Evolutionary conservation across 2,329 filamentous ascomycete species (phyloP).

Genomic region (Cercospora sp.): DNA sequence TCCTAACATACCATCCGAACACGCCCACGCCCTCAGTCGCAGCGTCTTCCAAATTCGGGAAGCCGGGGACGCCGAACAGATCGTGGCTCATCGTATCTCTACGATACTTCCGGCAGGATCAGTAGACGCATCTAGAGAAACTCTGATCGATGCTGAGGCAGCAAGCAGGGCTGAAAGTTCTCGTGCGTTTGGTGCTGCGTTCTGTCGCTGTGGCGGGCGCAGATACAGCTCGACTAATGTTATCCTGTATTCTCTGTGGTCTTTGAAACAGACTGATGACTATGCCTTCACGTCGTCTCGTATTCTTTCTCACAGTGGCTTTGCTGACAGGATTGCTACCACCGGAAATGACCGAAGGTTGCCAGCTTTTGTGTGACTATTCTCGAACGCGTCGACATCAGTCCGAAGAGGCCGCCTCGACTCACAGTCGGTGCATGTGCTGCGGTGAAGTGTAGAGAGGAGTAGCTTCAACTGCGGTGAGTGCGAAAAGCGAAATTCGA

Average conservation of each 20-base stretch:
- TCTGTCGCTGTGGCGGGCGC: not conserved
- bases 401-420: not conserved
- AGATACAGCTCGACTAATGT: not conserved
- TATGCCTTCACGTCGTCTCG: not conserved
- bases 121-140: not conserved
- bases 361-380: not conserved
- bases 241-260: not conserved
- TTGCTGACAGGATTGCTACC: conserved; percentile 4
- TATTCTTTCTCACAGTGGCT: not conserved
- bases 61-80: not conserved
- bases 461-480: not conserved
- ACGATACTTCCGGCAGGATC: not conserved
- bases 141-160: not conserved
- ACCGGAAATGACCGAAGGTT: not conserved
- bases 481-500: not conserved
- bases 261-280: not conserved
- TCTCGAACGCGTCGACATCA: not conserved
- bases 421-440: not conserved
- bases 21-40: not conserved
- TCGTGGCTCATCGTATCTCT: not conserved
- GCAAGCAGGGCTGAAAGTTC: not conserved
- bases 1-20: not conserved
- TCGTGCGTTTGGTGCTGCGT: not conserved
- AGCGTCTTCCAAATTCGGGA: not conserved
- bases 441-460: not conserved